Evolutionary conservation across 306 rosid genomes (phyloP), one percentile per base, ranked within the genome.

Genomic region (Leucaena leucocephala): DNA sequence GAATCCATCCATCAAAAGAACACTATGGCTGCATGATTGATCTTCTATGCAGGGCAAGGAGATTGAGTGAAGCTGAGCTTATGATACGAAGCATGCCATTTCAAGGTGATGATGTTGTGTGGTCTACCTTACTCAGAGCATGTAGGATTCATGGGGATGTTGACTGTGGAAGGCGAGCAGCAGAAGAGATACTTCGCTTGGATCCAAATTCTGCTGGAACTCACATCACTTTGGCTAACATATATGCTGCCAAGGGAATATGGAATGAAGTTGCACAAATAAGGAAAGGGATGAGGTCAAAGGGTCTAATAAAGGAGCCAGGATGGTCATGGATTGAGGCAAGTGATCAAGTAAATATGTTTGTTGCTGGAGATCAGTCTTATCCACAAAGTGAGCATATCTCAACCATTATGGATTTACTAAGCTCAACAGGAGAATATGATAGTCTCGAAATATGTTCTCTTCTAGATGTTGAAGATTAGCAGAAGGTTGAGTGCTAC

Each of bases 251-350:
- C 69, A 82, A 80, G 78, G 97, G 97, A 70, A 90, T 81, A 76
- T 90, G 93, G 93, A 80, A 81, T 77, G 94, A 94, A 87, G 90
- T 88, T 27, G 91, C 94, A 52, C 81, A 83, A 59, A 34, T 89
- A 75, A 90, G 97, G 79, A 86, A 73, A 88, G 58, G 69, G 65
- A 89, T 94, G 98, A 91, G 82, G 82, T 89, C 90, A 34, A 92
- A 88, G 81, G 97, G 96, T 17, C 81, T 94, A 71, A 79, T 86
- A 74, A 94, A 94, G 81, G 97, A 94, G 84, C 91, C 88, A 14
- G 94, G 97, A 70, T 90, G 98, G 98, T 94, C 97, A 40, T 90
- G 90, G 90, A 79, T 90, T 68, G 84, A 91, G 68, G 88, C 89
- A 68, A 80, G 82, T 64, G 90, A 85, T 72, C 78, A 48, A 75